These are phyloP conservation scores for Fusarium sp. DNA, from an alignment of 2,329 filamentous ascomycete genomes.

Conservation along the genomic window DNA sequence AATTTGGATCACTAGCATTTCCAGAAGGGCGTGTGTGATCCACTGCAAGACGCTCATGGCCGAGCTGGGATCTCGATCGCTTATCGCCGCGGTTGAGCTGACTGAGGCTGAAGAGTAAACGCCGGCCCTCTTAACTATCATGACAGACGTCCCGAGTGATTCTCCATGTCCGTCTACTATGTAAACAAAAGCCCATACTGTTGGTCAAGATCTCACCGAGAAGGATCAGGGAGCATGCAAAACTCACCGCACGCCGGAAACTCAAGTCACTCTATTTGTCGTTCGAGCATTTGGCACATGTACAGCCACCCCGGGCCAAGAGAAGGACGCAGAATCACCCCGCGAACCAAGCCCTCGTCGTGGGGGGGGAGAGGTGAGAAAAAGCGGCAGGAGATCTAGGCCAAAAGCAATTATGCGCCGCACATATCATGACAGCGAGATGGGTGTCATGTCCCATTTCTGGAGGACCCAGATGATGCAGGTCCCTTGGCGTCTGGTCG, in stretches of 20 bases:
- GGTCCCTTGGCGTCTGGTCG: slow-evolving; percentile 13
- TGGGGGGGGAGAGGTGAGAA: background rate
- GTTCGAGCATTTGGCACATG: background rate
- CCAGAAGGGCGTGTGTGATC: background rate
- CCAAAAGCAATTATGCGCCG: slow-evolving; percentile 27
- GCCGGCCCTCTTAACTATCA: background rate
- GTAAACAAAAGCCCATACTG: background rate
- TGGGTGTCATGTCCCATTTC: slow-evolving; percentile 7
- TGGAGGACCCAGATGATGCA: slow-evolving; percentile 20
- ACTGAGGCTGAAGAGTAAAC: background rate
- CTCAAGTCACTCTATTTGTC: background rate
- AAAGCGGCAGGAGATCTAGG: slow-evolving; percentile 25
- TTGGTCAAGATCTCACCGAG: background rate
- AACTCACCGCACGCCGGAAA: slow-evolving; percentile 10
- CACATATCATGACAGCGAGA: slow-evolving; percentile 7
- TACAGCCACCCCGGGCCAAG: slow-evolving; percentile 16
- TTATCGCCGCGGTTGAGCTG: slow-evolving; percentile 15
- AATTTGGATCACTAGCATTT: background rate
- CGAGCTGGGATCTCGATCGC: slow-evolving; percentile 21
- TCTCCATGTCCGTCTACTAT: background rate
- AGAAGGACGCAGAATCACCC: slow-evolving; percentile 20
- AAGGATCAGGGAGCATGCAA: background rate
- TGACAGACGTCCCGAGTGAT: background rate
- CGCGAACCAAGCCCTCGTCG: slow-evolving; percentile 19
- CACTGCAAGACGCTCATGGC: background rate